These are phyloP conservation scores for Globisporangium barbulae DNA, from an alignment of 352 stramenopile genomes.

Conservation along the genomic window DNA sequence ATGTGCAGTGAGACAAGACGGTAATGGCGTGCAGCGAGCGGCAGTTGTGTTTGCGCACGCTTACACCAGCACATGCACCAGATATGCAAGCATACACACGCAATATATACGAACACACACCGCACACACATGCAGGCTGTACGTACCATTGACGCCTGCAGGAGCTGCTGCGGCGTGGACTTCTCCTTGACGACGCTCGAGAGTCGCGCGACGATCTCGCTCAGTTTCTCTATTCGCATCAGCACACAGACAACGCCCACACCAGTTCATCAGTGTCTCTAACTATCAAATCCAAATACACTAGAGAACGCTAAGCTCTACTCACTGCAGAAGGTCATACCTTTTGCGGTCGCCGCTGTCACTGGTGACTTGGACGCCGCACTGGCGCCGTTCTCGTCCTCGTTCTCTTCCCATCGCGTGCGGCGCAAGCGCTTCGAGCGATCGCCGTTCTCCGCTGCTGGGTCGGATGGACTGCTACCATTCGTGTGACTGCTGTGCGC, in stretches of 20 bases:
- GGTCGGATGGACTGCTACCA: neutral
- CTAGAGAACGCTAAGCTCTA: neutral
- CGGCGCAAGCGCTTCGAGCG: slow-evolving; percentile 14
- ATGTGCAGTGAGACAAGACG: slow-evolving; percentile 13
- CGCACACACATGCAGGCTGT: neutral
- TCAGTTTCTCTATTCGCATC: slow-evolving; percentile 20
- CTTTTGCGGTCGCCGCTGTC: slow-evolving; percentile 14
- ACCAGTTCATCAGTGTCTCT: neutral
- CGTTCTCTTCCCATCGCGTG: slow-evolving; percentile 18
- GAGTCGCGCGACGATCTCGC: slow-evolving; percentile 61
- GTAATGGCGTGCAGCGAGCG: neutral
- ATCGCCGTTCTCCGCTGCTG: neutral
- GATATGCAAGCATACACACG: neutral
- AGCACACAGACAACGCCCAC: neutral
- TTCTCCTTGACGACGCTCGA: slow-evolving; percentile 70
- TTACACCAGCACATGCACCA: neutral
- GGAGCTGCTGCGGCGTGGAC: slow-evolving; percentile 34
- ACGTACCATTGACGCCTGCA: slow-evolving; percentile 11
- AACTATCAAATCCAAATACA: neutral
- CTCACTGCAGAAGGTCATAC: neutral
- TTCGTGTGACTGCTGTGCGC: neutral
- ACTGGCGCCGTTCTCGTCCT: slow-evolving; percentile 1
- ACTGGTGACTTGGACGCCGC: neutral
- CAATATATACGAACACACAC: neutral
- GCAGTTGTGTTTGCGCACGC: neutral